Conservation (phyloP, 2,329 filamentous ascomycete genomes). For the Botryosphaeria dothidea region DNA sequence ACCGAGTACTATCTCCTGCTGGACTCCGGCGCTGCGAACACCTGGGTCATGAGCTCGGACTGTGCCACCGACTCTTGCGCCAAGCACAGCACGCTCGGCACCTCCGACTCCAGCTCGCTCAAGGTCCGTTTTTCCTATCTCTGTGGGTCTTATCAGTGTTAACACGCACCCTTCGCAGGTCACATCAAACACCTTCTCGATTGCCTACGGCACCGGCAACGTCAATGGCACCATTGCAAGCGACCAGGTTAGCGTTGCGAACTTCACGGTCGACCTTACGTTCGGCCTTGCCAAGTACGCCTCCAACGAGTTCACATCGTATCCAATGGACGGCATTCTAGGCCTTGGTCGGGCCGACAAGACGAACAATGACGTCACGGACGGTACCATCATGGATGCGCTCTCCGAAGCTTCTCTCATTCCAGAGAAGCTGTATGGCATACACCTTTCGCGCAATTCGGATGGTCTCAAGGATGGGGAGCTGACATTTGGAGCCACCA, state of each 20-base stretch:
- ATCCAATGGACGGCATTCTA: slow-evolving; percentile 86
- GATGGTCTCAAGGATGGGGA: slow-evolving; percentile 72
- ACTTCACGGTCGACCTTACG: slow-evolving; percentile 62
- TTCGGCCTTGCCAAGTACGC: slow-evolving; percentile 74
- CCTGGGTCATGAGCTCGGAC: slow-evolving; percentile 77
- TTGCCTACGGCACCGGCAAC: slow-evolving; percentile 76
- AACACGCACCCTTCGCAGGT: slow-evolving; percentile 32
- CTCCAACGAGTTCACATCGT: slow-evolving; percentile 71
- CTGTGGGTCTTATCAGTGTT: not conserved
- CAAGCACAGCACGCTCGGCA: slow-evolving; percentile 69
- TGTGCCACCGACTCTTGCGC: slow-evolving; percentile 69
- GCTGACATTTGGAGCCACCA: slow-evolving; percentile 72
- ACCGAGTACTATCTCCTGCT: slow-evolving; percentile 56
- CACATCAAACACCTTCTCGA: slow-evolving; percentile 58
- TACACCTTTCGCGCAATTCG: slow-evolving; percentile 67
- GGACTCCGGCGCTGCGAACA: slow-evolving; percentile 63
- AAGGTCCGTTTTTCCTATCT: slow-evolving; percentile 29
- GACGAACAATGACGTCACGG: slow-evolving; percentile 42
- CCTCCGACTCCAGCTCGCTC: slow-evolving; percentile 65
- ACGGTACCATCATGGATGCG: slow-evolving; percentile 67
- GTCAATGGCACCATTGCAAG: slow-evolving; percentile 67
- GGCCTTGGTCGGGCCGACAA: slow-evolving; percentile 66
- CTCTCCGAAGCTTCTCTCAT: slow-evolving; percentile 61
- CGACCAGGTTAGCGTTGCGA: slow-evolving; percentile 69
- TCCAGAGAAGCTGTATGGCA: slow-evolving; percentile 66